phyloP scores from a whole-genome alignment of 495 filamentous ascomycete genomes.

The Aspergillus campestris region DNA sequence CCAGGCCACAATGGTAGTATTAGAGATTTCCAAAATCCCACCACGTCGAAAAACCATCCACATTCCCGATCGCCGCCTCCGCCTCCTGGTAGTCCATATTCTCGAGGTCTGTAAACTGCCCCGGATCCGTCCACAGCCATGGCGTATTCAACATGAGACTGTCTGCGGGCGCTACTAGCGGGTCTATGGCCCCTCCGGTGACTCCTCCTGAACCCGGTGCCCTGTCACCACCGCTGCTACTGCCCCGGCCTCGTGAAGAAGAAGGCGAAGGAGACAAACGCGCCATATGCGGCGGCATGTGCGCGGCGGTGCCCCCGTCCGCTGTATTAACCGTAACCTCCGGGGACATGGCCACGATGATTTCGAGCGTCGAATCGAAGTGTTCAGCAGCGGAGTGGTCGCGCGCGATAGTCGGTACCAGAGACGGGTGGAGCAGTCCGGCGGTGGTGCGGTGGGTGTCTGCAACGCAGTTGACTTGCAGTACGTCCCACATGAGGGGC shows the following conservation, averaged over 20 bases:
- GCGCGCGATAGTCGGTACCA: conserved; percentile 21
- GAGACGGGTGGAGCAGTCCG: conserved; percentile 25
- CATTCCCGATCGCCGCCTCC: conserved; percentile 23
- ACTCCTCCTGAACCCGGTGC: too few relatives aligned
- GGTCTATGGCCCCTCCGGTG: conserved; percentile 17
- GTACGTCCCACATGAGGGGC: conserved; percentile 42
- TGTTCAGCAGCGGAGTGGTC: conserved; percentile 10
- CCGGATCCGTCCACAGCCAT: conserved; percentile 38
- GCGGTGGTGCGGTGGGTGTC: conserved; percentile 18
- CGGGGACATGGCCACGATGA: conserved; percentile 38
- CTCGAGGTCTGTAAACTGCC: conserved; percentile 34
- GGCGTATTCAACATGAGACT: conserved; percentile 39
- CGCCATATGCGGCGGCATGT: conserved; percentile 23
- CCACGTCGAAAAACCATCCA: conserved; percentile 34
- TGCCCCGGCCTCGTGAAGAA: too few relatives aligned
- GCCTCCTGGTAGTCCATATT: conserved; percentile 28
- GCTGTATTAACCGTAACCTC: conserved; percentile 37
- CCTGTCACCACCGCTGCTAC: too few relatives aligned
- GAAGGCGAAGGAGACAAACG: conserved; percentile 2
- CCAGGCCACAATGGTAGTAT: neutral
- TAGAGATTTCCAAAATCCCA: conserved; percentile 39
- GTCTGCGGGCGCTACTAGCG: conserved; percentile 32
- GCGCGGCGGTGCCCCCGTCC: conserved; percentile 34
- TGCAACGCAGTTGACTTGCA: conserved; percentile 31
- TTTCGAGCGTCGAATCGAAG: conserved; percentile 28